Percentiles rank a stretch among this genome's conserved stretches.
These are phyloP conservation scores for Goffeauzyma gilvescens DNA, from an alignment of 768 basidiomycete genomes.

Conservation along the genomic window DNA sequence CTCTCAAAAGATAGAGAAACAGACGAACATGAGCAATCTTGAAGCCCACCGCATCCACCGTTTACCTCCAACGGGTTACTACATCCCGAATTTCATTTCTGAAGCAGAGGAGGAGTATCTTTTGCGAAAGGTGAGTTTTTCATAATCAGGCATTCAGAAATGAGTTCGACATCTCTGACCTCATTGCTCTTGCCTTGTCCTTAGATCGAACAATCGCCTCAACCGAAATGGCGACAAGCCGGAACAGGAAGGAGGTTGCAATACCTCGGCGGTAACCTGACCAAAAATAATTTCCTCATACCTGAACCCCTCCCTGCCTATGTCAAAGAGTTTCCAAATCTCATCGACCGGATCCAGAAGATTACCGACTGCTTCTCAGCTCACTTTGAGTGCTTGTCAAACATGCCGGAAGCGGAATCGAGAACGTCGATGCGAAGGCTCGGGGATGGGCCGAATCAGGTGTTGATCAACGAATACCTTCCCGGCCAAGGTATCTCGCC, in stretches of 20 bases:
- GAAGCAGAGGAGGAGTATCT: constrained; percentile 57
- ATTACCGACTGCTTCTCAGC: constrained; percentile 44
- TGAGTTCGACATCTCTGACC: too few relatives aligned
- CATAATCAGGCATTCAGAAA: not conserved
- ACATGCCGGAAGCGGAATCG: constrained; percentile 32
- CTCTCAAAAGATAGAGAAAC: not conserved
- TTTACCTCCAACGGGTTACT: constrained; percentile 26
- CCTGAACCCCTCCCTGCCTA: constrained; percentile 53
- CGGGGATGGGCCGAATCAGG: constrained; percentile 64
- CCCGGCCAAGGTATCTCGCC: constrained; percentile 91
- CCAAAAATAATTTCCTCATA: constrained; percentile 46
- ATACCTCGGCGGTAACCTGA: constrained; percentile 44
- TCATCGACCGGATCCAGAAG: constrained; percentile 48
- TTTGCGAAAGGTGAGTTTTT: constrained; percentile 48
- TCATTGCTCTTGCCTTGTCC: not conserved
- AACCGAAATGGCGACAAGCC: constrained; percentile 58
- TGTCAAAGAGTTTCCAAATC: constrained; percentile 49
- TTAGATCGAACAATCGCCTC: constrained; percentile 61
- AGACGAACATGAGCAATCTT: not conserved
- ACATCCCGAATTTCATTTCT: constrained; percentile 55
- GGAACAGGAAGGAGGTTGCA: constrained; percentile 48
- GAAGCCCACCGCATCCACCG: not conserved
- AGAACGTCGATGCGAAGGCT: constrained; percentile 1
- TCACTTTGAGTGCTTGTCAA: too few relatives aligned
- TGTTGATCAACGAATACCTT: constrained; percentile 80